Evolutionary conservation across 2,329 filamentous ascomycete species (phyloP), one percentile per base, ranked within the genome.

Genomic region (Colletotrichum karsti): DNA sequence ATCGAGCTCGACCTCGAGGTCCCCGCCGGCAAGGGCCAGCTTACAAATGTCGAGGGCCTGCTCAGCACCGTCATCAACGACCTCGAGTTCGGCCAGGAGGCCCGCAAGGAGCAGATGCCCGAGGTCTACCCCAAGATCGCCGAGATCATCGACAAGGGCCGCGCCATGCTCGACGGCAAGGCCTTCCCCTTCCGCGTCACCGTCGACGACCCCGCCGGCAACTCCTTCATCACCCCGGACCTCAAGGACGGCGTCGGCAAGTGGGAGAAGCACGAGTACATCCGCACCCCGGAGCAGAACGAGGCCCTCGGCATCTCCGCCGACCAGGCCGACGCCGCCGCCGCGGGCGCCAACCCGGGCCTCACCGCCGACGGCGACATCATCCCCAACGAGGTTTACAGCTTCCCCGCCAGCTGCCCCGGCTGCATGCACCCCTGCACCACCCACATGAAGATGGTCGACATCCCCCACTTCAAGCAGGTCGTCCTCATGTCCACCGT

Each of bases 401-500:
- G 90, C 67, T 96, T 99, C 82, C 95, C 95, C 3, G 92, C 95
- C 7, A 93, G 90, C 65, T 99, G 96, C 79, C 96, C 96, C 0
- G 95, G 93, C 69, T 99, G 96, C 84, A 91, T 91, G 76, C 93
- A 93, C 80, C 83, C 90, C 5, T 98, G 95, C 81, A 90, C 90
- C 4, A 97, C 97, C 9, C 95, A 97, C 80, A 98, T 98, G 94
- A 97, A 98, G 85, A 97, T 97, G 91, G 94, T 98, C 64, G 94
- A 97, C 75, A 98, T 99, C 70, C 96, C 96, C 1, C 92, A 97
- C 82, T 99, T 99, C 84, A 97, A 98, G 82, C 93, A 98, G 77
- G 96, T 99, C 3, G 91, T 98, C 42, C 87, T 99, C 74, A 98
- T 97, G 93, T 95, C 91, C 73, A 98, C 95, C 2, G 91, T 94